These are phyloP conservation scores for Mycena floridula DNA, from an alignment of 768 basidiomycete genomes.

Conservation along the genomic window DNA sequence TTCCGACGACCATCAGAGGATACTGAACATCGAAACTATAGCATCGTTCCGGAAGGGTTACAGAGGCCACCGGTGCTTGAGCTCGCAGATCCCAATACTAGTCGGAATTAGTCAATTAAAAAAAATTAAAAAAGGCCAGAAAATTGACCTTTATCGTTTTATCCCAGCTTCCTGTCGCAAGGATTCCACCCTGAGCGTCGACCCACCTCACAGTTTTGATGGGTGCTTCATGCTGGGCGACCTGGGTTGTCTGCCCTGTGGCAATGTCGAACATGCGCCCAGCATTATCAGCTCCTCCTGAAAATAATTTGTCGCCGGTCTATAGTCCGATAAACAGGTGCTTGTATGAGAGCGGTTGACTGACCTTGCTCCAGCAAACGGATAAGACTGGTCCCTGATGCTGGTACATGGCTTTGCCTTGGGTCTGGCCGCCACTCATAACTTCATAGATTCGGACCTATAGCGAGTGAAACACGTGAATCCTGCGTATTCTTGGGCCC, in stretches of 20 bases:
- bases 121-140: constrained; percentile 1
- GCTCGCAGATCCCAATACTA: constrained; percentile 93
- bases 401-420: constrained; percentile 84
- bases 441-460: constrained; percentile 94
- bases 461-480: not conserved
- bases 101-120: constrained; percentile 3
- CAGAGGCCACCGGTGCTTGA: constrained; percentile 67
- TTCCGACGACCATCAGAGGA: constrained; percentile 86
- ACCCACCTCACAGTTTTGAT: constrained; percentile 81
- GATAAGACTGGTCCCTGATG: constrained; percentile 89
- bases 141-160: constrained; percentile 82
- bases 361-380: constrained; percentile 87
- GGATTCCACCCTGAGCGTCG: constrained; percentile 67
- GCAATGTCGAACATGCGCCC: constrained; percentile 89
- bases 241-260: constrained; percentile 75
- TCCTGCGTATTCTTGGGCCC: constrained; percentile 10
- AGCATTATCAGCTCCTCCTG: constrained; percentile 92
- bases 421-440: constrained; percentile 67
- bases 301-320: constrained; percentile 89
- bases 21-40: constrained; percentile 82
- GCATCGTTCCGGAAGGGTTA: constrained; percentile 84
- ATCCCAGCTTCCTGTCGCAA: constrained; percentile 97
- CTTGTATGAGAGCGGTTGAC: constrained; percentile 12
- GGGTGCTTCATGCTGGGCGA: constrained; percentile 88
- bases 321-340: constrained; percentile 22